Conservation (phyloP, 176 grass and related monocot species). For the Musa acuminata region DNA sequence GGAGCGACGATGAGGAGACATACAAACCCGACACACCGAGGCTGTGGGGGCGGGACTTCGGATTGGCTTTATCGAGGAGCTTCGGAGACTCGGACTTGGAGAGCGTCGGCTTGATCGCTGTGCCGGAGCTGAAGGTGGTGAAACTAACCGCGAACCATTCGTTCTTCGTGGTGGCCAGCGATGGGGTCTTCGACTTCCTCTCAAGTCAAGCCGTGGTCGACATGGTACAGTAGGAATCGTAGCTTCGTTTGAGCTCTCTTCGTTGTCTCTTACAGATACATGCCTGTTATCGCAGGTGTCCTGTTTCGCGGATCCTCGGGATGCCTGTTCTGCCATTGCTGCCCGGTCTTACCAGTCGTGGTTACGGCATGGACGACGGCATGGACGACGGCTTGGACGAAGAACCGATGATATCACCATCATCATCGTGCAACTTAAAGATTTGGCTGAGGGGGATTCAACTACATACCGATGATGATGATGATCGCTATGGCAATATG, state of each 20-base stretch:
- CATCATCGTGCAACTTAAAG: constrained; percentile 79
- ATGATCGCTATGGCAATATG: no score
- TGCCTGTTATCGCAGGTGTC: constrained; percentile 36
- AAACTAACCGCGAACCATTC: constrained; percentile 55
- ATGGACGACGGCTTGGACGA: no score
- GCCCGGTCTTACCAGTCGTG: constrained; percentile 75
- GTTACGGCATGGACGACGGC: constrained; percentile 77
- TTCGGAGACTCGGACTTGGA: constrained; percentile 65
- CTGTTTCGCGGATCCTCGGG: constrained; percentile 57
- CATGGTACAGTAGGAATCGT: constrained; percentile 36
- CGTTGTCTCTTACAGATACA: background rate
- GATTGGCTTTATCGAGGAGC: constrained; percentile 93
- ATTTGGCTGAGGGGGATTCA: constrained; percentile 42
- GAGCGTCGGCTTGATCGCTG: constrained; percentile 65
- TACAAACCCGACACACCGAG: constrained; percentile 62
- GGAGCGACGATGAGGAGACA: constrained; percentile 31
- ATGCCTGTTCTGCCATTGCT: constrained; percentile 83
- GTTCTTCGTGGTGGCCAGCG: constrained; percentile 75
- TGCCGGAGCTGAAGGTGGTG: constrained; percentile 64
- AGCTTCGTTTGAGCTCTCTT: no score
- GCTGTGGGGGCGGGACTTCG: constrained; percentile 69
- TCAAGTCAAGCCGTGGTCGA: constrained; percentile 90
- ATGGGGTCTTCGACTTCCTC: constrained; percentile 95
- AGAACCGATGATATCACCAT: constrained; percentile 96
- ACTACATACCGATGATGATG: background rate